A percentile compares a stretch with the other conserved stretches of the same genome.
Evolutionary conservation across 2,329 filamentous ascomycete genomes (phyloP).

Genomic region (Davidsoniella eucalypti): DNA sequence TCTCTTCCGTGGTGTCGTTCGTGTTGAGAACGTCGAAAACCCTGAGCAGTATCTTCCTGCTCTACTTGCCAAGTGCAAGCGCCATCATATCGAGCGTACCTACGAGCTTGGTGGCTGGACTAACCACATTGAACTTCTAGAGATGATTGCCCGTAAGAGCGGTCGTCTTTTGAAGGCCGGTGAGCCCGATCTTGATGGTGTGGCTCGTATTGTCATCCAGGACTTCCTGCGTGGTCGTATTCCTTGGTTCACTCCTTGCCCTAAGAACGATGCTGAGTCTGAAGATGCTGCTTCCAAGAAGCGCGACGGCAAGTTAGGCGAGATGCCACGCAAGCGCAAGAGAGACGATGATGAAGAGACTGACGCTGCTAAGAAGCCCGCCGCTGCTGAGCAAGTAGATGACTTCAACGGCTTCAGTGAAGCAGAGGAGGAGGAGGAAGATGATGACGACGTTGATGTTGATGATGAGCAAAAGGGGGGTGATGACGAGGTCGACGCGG

Average conservation of each 20-base stretch:
- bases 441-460: constrained; percentile 18
- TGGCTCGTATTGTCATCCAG: constrained; percentile 92
- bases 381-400: constrained; percentile 18
- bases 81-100: constrained; percentile 77
- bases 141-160: constrained; percentile 70
- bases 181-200: constrained; percentile 87
- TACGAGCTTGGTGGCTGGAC: constrained; percentile 74
- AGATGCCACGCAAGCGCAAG: constrained; percentile 74
- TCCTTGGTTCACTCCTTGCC: constrained; percentile 74
- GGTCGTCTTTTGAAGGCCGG: constrained; percentile 78
- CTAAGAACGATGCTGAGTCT: constrained; percentile 39
- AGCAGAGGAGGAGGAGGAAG: constrained; percentile 22
- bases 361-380: constrained; percentile 20
- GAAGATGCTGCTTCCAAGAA: constrained; percentile 40
- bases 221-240: constrained; percentile 93
- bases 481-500: constrained; percentile 13
- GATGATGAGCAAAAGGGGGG: constrained; percentile 19
- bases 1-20: constrained; percentile 74
- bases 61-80: constrained; percentile 64
- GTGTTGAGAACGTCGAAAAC: constrained; percentile 91
- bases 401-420: constrained; percentile 34
- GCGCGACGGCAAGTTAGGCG: constrained; percentile 61
- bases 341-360: constrained; percentile 34
- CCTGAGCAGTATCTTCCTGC: constrained; percentile 90
- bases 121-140: constrained; percentile 66